phyloP scores from a whole-genome alignment of 2,329 filamentous ascomycete genomes.

The Colletotrichum godetiae region DNA sequence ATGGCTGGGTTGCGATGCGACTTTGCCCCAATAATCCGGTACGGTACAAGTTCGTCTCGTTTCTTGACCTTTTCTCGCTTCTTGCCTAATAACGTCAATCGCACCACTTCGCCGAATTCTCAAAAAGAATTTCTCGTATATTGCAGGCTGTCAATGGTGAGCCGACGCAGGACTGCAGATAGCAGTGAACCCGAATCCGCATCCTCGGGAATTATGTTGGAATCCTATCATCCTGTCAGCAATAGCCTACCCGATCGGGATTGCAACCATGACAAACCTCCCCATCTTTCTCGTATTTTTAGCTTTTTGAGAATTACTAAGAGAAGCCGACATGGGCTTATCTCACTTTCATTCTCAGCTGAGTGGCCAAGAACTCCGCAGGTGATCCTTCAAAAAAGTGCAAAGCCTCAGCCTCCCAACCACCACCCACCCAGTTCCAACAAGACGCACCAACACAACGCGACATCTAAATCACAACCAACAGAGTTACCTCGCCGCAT shows the following conservation, averaged over 20 bases:
- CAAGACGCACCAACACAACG: not conserved
- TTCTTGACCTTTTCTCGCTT: too few relatives aligned
- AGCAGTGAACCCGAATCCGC: not conserved
- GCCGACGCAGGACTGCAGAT: not conserved
- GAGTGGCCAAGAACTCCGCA: conserved; percentile 24
- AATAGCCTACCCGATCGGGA: not conserved
- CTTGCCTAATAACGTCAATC: too few relatives aligned
- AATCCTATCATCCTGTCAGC: conserved; percentile 30
- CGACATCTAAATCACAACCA: not conserved
- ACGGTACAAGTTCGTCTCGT: too few relatives aligned
- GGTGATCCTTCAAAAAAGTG: conserved; percentile 11
- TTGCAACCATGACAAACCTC: conserved; percentile 13
- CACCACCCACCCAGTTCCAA: not conserved
- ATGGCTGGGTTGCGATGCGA: too few relatives aligned
- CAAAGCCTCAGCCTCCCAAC: not conserved
- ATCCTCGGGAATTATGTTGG: not conserved
- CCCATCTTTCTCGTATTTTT: conserved; percentile 21
- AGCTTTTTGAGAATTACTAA: not conserved
- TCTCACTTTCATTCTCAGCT: conserved; percentile 16
- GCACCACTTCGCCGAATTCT: not conserved
- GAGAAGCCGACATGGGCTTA: conserved; percentile 9
- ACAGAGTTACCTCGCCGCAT: not conserved
- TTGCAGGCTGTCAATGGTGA: not conserved
- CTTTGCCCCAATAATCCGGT: too few relatives aligned
- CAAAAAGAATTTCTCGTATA: too few relatives aligned